Evolutionary conservation across 495 filamentous ascomycete genomes (phyloP).

Genomic region (Bacidia rubella): DNA sequence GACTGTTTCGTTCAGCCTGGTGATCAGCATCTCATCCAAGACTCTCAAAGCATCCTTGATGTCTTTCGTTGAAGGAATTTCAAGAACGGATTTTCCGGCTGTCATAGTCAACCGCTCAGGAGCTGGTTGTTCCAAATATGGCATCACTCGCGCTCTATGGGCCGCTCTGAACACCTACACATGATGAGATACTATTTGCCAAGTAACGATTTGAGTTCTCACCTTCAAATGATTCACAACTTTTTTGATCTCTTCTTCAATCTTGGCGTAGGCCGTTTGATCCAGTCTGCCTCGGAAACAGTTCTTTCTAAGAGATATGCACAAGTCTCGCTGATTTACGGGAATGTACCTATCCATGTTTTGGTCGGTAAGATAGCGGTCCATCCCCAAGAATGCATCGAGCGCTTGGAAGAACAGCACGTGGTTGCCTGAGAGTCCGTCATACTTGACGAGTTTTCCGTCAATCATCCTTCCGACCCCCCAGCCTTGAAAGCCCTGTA

Average conservation of each 20-base stretch:
- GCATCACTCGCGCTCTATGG: constrained; percentile 25
- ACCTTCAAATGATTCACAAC: constrained; percentile 27
- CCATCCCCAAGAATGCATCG: constrained; percentile 31
- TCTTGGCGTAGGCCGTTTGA: constrained; percentile 12
- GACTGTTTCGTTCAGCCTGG: constrained; percentile 5
- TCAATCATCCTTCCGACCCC: constrained; percentile 21
- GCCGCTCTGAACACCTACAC: constrained; percentile 26
- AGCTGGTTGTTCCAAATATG: constrained; percentile 26
- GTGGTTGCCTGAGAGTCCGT: constrained; percentile 33
- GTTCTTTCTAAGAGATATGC: constrained; percentile 16
- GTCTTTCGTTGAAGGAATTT: constrained; percentile 2
- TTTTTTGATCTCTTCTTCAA: constrained; percentile 21
- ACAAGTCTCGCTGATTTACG: constrained; percentile 22
- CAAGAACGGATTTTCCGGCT: constrained; percentile 30
- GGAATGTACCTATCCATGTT: constrained; percentile 22
- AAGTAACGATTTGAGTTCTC: too few species aligned
- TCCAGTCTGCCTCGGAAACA: constrained; percentile 15
- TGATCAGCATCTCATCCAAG: constrained; percentile 7
- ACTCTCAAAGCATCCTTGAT: constrained; percentile 8
- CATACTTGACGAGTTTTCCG: constrained; percentile 26
- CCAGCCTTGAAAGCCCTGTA: constrained; percentile 34
- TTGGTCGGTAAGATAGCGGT: constrained; percentile 24
- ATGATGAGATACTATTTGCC: constrained; percentile 23
- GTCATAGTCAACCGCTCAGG: constrained; percentile 34
- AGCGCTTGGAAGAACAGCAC: constrained; percentile 29